phyloP scores from a whole-genome alignment of 2,329 filamentous ascomycete genomes.

The Incumbomyces lentus region DNA sequence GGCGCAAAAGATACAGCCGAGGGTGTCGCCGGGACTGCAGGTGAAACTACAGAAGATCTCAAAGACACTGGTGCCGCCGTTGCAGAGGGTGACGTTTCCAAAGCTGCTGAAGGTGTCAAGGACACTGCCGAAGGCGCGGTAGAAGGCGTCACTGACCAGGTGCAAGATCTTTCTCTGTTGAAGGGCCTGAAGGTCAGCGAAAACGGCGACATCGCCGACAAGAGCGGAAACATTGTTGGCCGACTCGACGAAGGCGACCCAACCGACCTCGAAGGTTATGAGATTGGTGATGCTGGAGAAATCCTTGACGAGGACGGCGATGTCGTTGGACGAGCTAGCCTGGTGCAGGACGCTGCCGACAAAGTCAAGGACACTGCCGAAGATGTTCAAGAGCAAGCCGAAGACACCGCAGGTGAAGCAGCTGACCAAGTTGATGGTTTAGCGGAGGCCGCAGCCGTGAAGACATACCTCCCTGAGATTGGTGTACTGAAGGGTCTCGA shows the following conservation, averaged over 20 bases:
- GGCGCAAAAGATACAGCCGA: slow-evolving; percentile 41
- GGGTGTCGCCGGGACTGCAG: slow-evolving; percentile 19
- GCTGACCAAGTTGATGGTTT: slow-evolving; percentile 25
- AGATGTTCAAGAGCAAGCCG: slow-evolving; percentile 9
- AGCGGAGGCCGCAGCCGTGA: slow-evolving; percentile 22
- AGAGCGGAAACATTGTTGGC: slow-evolving; percentile 28
- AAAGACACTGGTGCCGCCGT: slow-evolving; percentile 23
- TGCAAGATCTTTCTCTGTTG: slow-evolving; percentile 27
- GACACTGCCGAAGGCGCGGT: slow-evolving; percentile 36
- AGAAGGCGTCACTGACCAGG: slow-evolving; percentile 3
- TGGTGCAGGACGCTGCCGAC: slow-evolving; percentile 19
- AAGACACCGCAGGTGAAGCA: slow-evolving; percentile 19
- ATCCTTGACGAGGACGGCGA: slow-evolving; percentile 24
- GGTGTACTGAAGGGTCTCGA: slow-evolving; percentile 28
- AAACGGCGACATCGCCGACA: slow-evolving; percentile 28
- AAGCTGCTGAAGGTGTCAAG: slow-evolving; percentile 28
- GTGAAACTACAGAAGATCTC: slow-evolving; percentile 28
- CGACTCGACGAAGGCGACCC: slow-evolving; percentile 32
- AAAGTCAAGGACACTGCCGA: slow-evolving; percentile 23
- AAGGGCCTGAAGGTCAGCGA: slow-evolving; percentile 32
- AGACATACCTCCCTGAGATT: slow-evolving; percentile 26
- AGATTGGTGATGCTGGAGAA: slow-evolving; percentile 28
- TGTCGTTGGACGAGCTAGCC: slow-evolving; percentile 30
- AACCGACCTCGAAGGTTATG: slow-evolving; percentile 31
- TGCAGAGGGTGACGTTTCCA: slow-evolving; percentile 33